Conservation (phyloP, 2,329 filamentous ascomycete species). For the Aspergillus fumigatus region DNA sequence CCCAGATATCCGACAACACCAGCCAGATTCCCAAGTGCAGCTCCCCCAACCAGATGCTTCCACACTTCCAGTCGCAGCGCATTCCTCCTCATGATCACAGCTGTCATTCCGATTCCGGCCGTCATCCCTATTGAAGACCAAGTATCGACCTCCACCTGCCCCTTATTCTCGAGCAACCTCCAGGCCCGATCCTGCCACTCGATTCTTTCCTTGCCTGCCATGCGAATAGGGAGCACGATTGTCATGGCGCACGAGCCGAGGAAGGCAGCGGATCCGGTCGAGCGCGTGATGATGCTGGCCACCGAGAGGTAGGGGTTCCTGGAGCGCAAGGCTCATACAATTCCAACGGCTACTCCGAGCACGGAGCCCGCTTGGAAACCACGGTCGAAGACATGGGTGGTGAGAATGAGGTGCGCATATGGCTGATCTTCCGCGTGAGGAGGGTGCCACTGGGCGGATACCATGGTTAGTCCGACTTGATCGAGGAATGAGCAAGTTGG, state of each 20-base stretch:
- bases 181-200: constrained; percentile 63
- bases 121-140: constrained; percentile 7
- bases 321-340: constrained; percentile 10
- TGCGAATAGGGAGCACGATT: constrained; percentile 44
- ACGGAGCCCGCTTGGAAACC: constrained; percentile 51
- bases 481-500: not conserved
- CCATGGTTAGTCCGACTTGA: constrained; percentile 1
- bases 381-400: constrained; percentile 56
- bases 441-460: constrained; percentile 41
- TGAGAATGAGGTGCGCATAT: constrained; percentile 51
- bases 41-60: not conserved
- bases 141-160: constrained; percentile 42
- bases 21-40: constrained; percentile 4
- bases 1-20: constrained; percentile 6
- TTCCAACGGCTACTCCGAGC: constrained; percentile 42
- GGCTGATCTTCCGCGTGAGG: constrained; percentile 62
- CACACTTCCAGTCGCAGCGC: not conserved
- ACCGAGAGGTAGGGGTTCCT: constrained; percentile 29
- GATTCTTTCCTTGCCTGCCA: constrained; percentile 55
- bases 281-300: constrained; percentile 19
- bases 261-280: constrained; percentile 44
- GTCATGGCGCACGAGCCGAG: constrained; percentile 44
- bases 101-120: not conserved
- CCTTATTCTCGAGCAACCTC: constrained; percentile 55
- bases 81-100: not conserved